phyloP scores from a whole-genome alignment of 176 grass and related monocot species.

The Cymbopogon citratus region DNA sequence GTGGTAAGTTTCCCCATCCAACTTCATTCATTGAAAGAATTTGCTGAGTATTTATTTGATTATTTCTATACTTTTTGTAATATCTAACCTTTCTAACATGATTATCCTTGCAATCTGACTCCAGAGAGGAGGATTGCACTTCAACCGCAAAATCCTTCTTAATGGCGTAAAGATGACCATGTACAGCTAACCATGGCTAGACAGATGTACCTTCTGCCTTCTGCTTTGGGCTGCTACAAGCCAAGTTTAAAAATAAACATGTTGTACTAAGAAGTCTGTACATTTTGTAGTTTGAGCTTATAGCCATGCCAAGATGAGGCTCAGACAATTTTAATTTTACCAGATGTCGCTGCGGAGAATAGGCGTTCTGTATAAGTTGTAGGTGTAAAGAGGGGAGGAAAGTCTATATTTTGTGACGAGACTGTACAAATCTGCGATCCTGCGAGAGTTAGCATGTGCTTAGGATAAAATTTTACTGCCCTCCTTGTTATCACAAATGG shows the following conservation, averaged over 20 bases:
- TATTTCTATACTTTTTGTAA: background rate
- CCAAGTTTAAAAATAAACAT: constrained; percentile 64
- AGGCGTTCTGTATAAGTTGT: constrained; percentile 66
- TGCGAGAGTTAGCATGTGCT: constrained; percentile 27
- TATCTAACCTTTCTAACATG: background rate
- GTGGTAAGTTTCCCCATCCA: constrained; percentile 40
- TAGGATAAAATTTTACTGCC: constrained; percentile 25
- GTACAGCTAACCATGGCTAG: constrained; percentile 94
- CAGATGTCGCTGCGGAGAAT: constrained; percentile 61
- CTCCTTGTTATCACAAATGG: constrained; percentile 20
- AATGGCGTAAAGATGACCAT: constrained; percentile 60
- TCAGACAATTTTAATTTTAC: constrained; percentile 46
- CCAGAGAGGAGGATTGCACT: constrained; percentile 85
- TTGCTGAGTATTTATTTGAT: background rate
- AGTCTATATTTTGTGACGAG: constrained; percentile 54
- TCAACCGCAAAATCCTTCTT: constrained; percentile 56
- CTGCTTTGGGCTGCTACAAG: constrained; percentile 57
- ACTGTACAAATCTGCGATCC: constrained; percentile 74
- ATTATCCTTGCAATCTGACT: constrained; percentile 11
- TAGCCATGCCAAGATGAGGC: constrained; percentile 51
- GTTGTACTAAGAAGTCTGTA: constrained; percentile 73
- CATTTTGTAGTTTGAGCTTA: constrained; percentile 87
- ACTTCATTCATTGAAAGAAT: constrained; percentile 11
- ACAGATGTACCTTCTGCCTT: constrained; percentile 41
- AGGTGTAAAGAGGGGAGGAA: constrained; percentile 67